phyloP scores from a whole-genome alignment of 2,329 filamentous ascomycete species.

The Aurifilum marmelostoma region DNA sequence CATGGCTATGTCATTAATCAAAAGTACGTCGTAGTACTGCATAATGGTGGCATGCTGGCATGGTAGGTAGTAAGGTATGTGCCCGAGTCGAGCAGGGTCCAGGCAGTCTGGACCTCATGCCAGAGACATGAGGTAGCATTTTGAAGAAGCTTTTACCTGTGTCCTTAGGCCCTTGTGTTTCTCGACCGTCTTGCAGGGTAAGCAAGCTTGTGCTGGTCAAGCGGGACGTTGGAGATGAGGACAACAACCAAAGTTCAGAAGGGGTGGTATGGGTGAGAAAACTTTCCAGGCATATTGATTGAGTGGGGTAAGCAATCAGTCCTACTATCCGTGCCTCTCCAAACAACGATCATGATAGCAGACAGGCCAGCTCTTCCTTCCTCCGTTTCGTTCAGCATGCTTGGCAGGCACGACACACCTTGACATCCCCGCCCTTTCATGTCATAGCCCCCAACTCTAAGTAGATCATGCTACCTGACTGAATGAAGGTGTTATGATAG shows the following conservation, averaged over 20 bases:
- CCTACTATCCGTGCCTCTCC: background rate
- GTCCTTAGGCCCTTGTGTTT: background rate
- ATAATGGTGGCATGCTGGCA: too few species aligned
- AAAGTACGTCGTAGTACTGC: background rate
- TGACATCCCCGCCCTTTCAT: background rate
- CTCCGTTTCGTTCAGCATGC: background rate
- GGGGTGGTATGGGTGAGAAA: too few species aligned
- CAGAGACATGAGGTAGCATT: background rate
- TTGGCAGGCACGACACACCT: background rate
- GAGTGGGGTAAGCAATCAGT: too few species aligned
- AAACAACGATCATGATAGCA: background rate
- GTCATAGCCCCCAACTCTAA: background rate
- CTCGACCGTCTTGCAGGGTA: background rate
- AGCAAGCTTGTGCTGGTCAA: background rate
- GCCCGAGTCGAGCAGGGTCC: background rate
- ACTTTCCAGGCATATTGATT: too few species aligned
- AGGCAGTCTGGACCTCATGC: background rate
- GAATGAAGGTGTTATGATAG: too few species aligned
- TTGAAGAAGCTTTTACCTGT: background rate
- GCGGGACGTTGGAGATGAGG: background rate
- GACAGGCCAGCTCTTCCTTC: background rate
- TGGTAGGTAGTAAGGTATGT: background rate
- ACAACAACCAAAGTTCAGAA: too few species aligned
- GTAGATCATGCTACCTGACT: background rate
- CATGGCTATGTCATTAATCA: background rate